Conservation (phyloP, 176 grass and related monocot species). For the Triticum urartu region DNA sequence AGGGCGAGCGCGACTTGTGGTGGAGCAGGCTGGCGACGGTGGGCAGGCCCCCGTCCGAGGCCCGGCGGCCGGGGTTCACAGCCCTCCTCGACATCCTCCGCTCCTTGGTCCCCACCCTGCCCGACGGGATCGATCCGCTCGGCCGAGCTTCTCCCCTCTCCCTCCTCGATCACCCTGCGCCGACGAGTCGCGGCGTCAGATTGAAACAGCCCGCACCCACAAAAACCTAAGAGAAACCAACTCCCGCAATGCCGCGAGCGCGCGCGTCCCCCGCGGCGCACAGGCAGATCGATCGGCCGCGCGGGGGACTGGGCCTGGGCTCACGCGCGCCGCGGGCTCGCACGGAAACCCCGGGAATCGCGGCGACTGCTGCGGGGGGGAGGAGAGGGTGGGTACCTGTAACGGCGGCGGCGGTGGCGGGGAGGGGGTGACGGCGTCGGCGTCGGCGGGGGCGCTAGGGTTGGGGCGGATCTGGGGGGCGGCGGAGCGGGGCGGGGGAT, state of each 20-base stretch:
- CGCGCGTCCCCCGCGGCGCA: background rate
- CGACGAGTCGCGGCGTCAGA: background rate
- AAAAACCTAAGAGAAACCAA: background rate
- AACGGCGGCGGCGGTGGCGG: conserved; percentile 2
- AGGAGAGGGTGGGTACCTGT: conserved; percentile 30
- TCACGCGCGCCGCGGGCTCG: background rate
- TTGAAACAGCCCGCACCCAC: background rate
- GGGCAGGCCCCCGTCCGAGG: conserved; percentile 54
- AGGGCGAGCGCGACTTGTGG: conserved; percentile 70
- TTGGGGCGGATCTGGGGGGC: conserved; percentile 36
- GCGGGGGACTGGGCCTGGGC: no score
- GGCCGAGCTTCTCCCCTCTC: background rate
- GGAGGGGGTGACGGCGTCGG: background rate
- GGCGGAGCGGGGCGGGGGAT: background rate
- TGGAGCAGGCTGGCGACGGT: conserved; percentile 58
- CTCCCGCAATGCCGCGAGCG: background rate
- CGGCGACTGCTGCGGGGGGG: background rate
- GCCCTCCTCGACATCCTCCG: conserved; percentile 70
- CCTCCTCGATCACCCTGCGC: conserved; percentile 23
- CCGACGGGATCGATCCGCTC: background rate
- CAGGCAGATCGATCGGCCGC: background rate
- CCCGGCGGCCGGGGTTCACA: conserved; percentile 72
- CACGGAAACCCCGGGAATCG: background rate
- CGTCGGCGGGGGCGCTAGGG: background rate
- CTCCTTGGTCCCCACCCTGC: background rate